These are phyloP conservation scores for Calonectria pseudoturangicola DNA, from an alignment of 2,329 filamentous ascomycete species.

Conservation along the genomic window DNA sequence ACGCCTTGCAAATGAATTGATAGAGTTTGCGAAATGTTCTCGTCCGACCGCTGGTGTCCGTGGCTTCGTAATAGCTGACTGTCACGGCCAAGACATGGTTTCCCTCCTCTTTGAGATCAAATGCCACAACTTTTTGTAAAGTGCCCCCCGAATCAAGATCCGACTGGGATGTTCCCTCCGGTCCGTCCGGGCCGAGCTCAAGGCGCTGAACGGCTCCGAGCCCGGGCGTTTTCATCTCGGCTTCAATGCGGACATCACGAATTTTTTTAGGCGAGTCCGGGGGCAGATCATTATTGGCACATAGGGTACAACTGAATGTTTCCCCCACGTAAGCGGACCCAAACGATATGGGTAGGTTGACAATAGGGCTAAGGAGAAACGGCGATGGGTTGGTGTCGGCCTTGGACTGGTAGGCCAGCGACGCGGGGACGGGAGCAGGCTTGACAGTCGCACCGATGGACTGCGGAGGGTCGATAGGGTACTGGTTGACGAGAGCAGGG, in stretches of 20 bases:
- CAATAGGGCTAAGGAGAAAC: slow-evolving; percentile 76
- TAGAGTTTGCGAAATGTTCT: slow-evolving; percentile 96
- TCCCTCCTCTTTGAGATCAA: slow-evolving; percentile 94
- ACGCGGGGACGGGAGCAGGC: slow-evolving; percentile 74
- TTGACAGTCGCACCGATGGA: slow-evolving; percentile 63
- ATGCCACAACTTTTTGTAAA: slow-evolving; percentile 87
- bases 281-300: slow-evolving; percentile 89
- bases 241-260: slow-evolving; percentile 86
- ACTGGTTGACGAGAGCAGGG: slow-evolving; percentile 83
- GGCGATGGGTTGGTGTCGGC: slow-evolving; percentile 70
- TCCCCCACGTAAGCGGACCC: slow-evolving; percentile 97
- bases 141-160: slow-evolving; percentile 79
- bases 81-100: slow-evolving; percentile 95
- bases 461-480: slow-evolving; percentile 73
- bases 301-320: slow-evolving; percentile 94
- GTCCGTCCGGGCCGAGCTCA: slow-evolving; percentile 68
- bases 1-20: slow-evolving; percentile 94
- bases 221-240: slow-evolving; percentile 96
- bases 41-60: slow-evolving; percentile 80
- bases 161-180: slow-evolving; percentile 46
- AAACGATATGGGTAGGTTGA: slow-evolving; percentile 93
- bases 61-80: slow-evolving; percentile 93
- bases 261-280: slow-evolving; percentile 69
- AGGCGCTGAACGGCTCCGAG: slow-evolving; percentile 76
- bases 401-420: slow-evolving; percentile 79